A percentile compares a stretch with the other conserved stretches of the same genome.
These are phyloP conservation scores for Nakazawaea peltata DNA, from an alignment of 805 yeast genomes.

Conservation along the genomic window DNA sequence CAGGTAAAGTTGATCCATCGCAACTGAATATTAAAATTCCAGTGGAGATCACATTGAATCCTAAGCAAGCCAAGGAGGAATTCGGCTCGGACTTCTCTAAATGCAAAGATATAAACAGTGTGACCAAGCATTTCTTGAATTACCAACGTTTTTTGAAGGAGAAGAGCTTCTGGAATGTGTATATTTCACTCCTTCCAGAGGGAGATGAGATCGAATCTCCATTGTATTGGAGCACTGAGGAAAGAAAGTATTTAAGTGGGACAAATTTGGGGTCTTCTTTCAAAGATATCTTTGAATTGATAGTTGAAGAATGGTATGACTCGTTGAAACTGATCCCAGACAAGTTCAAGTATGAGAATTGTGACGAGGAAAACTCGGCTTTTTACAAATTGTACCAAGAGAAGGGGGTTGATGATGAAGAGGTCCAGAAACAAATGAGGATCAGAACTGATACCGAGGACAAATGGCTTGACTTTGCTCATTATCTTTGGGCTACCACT, in stretches of 20 bases:
- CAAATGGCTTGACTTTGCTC: conserved; percentile 58
- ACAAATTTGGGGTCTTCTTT: conserved; percentile 62
- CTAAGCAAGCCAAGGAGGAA: conserved; percentile 6
- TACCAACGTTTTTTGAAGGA: conserved; percentile 10
- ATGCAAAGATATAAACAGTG: conserved; percentile 5
- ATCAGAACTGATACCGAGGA: neutral
- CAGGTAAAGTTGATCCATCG: conserved; percentile 6
- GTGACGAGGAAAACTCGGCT: conserved; percentile 17
- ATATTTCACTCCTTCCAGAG: conserved; percentile 26
- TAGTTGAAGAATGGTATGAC: conserved; percentile 55
- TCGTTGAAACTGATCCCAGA: conserved; percentile 16
- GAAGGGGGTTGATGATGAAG: conserved; percentile 11
- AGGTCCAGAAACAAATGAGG: neutral
- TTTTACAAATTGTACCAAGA: conserved; percentile 17
- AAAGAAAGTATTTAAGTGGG: conserved; percentile 46
- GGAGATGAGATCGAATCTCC: conserved; percentile 48
- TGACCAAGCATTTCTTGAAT: conserved; percentile 11
- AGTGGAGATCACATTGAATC: conserved; percentile 1
- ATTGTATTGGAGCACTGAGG: conserved; percentile 51
- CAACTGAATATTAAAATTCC: conserved; percentile 9
- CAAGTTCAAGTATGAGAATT: conserved; percentile 8
- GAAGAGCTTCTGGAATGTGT: conserved; percentile 17
- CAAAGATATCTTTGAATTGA: conserved; percentile 31
- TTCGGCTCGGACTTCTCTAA: neutral
- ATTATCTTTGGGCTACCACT: conserved; percentile 68